Evolutionary conservation across 2,329 filamentous ascomycete species (phyloP).

Genomic region (Stylonectria norvegica): DNA sequence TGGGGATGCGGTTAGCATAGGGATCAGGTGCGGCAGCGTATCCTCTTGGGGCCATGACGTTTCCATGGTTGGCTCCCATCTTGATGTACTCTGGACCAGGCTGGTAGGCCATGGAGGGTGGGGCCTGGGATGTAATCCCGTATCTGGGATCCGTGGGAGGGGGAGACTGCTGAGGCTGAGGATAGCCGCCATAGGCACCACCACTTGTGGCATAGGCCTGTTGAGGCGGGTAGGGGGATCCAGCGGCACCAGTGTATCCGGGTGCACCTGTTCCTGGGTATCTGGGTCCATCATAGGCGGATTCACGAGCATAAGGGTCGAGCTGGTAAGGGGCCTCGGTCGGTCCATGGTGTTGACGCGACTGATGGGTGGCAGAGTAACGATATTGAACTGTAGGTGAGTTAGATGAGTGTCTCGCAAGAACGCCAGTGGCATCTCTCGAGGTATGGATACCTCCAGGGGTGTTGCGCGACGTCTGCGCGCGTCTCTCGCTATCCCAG

Average conservation of each 20-base stretch:
- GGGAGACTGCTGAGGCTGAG: constrained; percentile 32
- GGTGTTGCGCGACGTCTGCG: constrained; percentile 51
- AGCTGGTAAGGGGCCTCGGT: constrained; percentile 36
- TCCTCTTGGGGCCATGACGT: constrained; percentile 19
- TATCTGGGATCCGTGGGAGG: constrained; percentile 34
- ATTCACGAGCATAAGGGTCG: constrained; percentile 39
- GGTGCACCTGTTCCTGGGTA: constrained; percentile 50
- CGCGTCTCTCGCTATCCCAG: constrained; percentile 59
- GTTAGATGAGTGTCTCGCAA: constrained; percentile 55
- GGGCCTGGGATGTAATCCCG: constrained; percentile 24
- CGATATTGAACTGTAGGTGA: constrained; percentile 56
- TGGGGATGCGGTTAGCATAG: constrained; percentile 31
- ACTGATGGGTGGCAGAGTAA: constrained; percentile 50
- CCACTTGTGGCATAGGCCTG: constrained; percentile 30
- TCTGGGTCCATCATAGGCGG: constrained; percentile 42
- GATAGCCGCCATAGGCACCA: constrained; percentile 31
- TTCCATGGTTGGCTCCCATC: constrained; percentile 34
- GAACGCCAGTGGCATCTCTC: constrained; percentile 46
- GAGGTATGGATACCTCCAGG: constrained; percentile 57
- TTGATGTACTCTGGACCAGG: constrained; percentile 34
- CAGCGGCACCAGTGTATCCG: constrained; percentile 47
- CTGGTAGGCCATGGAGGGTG: constrained; percentile 33
- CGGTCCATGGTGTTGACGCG: constrained; percentile 48
- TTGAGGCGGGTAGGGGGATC: constrained; percentile 29
- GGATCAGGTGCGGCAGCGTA: constrained; percentile 28